Base-by-base conservation (phyloP, 108 stramenopile genomes). In the Nannochloropsis gaditana region DNA sequence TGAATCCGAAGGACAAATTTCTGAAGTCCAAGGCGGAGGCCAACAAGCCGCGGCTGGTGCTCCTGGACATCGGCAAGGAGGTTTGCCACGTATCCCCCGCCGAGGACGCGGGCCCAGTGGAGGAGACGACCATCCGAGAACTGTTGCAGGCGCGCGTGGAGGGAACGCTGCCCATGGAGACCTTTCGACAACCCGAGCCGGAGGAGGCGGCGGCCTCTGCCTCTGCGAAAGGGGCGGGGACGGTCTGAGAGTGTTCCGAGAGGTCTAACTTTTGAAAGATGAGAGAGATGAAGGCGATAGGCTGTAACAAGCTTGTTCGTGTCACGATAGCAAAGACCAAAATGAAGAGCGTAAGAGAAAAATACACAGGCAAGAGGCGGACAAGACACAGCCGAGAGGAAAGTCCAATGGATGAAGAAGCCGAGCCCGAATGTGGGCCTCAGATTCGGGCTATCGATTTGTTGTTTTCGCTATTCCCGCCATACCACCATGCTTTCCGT, bases 231-330 rank as follows among this genome's bases (percentile, higher is more conserved):
- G 47, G 19, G 59, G 59, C 59, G n/a, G 59, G 59, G n/a, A 73
- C 15, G 59, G 59, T n/a, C 4, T 73, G 6, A 73, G 31, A 31
- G 31, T 31, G 31, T 31, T 31, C 31, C 31, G 0, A 31, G 31
- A 31, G 31, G 31, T 31, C 31, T 1, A 31, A 31, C 31, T 31
- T 31, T 1, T 31, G 31, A 31, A 31, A 31, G 31, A 31, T 8
- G n/a, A n/a, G 59, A n/a, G 59, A 73, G 59, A 73, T 15, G 59
- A n/a, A 73, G n/a, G 59, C 59, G 59, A 73, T n/a, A 73, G 59
- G 59, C 59, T 6, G 59, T n/a, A 73, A n/a, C 59, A 6, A 73
- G 59, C 59, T 31, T 31, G 31, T 31, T 31, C 31, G 31, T 31
- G 31, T 31, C 31, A 31, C 31, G 31, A 31, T 31, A 31, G 31